phyloP scores from a whole-genome alignment of 805 yeast species.

The Nakazawaea ernobii region DNA sequence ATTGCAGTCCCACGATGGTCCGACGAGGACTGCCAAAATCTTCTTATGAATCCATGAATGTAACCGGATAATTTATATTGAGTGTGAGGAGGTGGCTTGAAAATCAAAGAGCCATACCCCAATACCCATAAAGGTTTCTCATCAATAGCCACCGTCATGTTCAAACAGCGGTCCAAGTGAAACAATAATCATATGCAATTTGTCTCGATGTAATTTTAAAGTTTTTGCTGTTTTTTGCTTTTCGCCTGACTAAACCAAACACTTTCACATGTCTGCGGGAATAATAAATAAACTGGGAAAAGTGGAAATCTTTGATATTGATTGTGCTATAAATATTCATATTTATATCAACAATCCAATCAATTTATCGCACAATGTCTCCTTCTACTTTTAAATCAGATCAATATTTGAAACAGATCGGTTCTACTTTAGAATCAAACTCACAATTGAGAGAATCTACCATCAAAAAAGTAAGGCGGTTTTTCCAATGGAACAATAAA shows the following conservation, averaged over 20 bases:
- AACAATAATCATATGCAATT: slow-evolving; percentile 3
- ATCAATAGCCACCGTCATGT: not conserved
- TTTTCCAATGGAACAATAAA: not conserved
- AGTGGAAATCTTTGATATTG: not conserved
- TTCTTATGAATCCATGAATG: slow-evolving; percentile 66
- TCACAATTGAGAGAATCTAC: slow-evolving; percentile 28
- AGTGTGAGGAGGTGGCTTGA: slow-evolving; percentile 81
- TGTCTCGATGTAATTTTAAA: not conserved
- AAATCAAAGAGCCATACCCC: slow-evolving; percentile 86
- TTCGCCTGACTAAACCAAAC: not conserved
- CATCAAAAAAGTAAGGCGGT: slow-evolving; percentile 22
- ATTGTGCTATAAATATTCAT: not conserved
- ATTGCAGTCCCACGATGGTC: slow-evolving; percentile 90
- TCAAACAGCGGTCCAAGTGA: not conserved
- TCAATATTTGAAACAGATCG: slow-evolving; percentile 32
- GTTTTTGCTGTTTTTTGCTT: no score
- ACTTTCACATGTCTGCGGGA: not conserved
- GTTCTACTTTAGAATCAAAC: slow-evolving; percentile 26
- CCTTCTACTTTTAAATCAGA: slow-evolving; percentile 31
- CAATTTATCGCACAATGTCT: no score
- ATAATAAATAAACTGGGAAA: not conserved
- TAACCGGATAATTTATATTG: slow-evolving; percentile 64
- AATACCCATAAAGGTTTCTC: slow-evolving; percentile 63
- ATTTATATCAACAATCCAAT: no score
- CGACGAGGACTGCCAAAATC: slow-evolving; percentile 88